Percentiles rank a stretch among this genome's conserved stretches.
phyloP scores from a whole-genome alignment of 352 stramenopile species.

The Globisporangium barbulae region DNA sequence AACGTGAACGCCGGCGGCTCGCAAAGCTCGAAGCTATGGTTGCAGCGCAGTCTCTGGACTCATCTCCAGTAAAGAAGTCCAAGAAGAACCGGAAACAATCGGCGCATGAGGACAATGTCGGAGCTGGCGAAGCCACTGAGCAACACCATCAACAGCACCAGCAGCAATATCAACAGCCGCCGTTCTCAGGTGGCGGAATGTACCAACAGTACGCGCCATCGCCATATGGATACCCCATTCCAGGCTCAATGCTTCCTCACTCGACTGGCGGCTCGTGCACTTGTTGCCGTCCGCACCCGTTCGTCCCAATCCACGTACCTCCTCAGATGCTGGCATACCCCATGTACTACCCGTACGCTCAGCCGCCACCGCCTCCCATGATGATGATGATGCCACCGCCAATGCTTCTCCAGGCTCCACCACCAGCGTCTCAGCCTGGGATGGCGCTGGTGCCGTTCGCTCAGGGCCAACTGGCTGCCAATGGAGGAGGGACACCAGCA shows the following conservation, averaged over 20 bases:
- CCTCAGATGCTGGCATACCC: conserved; percentile 20
- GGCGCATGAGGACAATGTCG: neutral
- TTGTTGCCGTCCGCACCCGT: conserved; percentile 29
- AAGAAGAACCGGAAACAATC: neutral
- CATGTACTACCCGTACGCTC: conserved; percentile 16
- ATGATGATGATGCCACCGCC: conserved; percentile 19
- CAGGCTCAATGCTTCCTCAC: conserved; percentile 1
- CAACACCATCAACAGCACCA: neutral
- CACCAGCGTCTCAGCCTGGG: conserved; percentile 13
- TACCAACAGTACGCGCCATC: neutral
- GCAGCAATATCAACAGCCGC: neutral
- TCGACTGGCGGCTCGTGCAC: conserved; percentile 14
- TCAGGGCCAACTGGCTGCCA: conserved; percentile 18
- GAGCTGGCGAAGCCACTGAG: conserved; percentile 1
- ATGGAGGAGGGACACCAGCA: conserved; percentile 7
- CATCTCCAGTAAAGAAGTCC: conserved; percentile 5
- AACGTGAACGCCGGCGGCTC: conserved; percentile 30
- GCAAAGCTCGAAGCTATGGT: conserved; percentile 36
- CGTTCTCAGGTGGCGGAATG: neutral
- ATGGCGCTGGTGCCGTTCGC: conserved; percentile 38
- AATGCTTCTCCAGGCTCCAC: conserved; percentile 17
- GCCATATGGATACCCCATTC: neutral
- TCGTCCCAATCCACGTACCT: conserved; percentile 34
- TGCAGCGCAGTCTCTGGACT: conserved; percentile 28
- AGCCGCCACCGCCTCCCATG: conserved; percentile 7